Percentiles rank a stretch among this genome's conserved stretches.
Evolutionary conservation across 768 basidiomycete genomes (phyloP).

Genomic region (Pilatotrama ljubarskyi): DNA sequence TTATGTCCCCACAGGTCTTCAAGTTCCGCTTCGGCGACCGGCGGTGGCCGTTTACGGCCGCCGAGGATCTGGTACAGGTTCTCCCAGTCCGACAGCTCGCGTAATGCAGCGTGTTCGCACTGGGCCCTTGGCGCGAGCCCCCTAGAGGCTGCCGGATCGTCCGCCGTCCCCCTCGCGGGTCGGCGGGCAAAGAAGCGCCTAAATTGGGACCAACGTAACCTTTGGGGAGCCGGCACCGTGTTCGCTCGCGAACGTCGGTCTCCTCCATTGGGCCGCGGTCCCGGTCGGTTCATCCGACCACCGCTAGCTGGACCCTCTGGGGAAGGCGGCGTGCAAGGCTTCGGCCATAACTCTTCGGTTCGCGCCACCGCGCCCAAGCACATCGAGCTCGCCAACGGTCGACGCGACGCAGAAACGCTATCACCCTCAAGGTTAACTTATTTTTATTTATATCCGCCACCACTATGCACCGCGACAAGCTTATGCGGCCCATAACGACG

Average conservation of each 20-base stretch:
- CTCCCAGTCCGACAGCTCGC: neutral
- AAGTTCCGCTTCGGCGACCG: neutral
- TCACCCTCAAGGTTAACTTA: neutral
- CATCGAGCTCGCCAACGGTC: no score
- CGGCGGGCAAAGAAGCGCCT: neutral
- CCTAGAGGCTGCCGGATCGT: conserved; percentile 2
- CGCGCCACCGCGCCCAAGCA: no score
- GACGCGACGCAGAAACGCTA: no score
- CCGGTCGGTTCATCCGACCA: no score
- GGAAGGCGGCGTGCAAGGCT: neutral
- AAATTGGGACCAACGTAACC: neutral
- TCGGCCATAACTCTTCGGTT: neutral
- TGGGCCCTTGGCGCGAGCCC: conserved; percentile 1
- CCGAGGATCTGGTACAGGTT: neutral
- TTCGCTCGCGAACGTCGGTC: neutral
- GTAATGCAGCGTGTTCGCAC: neutral
- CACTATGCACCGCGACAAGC: no score
- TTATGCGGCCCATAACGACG: no score
- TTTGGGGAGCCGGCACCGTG: neutral
- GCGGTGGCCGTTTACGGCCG: neutral
- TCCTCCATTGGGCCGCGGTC: neutral
- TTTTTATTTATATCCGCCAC: no score
- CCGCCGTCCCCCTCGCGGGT: neutral
- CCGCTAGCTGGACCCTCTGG: neutral
- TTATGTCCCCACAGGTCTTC: neutral